phyloP scores from a whole-genome alignment of 805 yeast genomes.

The Hanseniaspora meyeri region DNA sequence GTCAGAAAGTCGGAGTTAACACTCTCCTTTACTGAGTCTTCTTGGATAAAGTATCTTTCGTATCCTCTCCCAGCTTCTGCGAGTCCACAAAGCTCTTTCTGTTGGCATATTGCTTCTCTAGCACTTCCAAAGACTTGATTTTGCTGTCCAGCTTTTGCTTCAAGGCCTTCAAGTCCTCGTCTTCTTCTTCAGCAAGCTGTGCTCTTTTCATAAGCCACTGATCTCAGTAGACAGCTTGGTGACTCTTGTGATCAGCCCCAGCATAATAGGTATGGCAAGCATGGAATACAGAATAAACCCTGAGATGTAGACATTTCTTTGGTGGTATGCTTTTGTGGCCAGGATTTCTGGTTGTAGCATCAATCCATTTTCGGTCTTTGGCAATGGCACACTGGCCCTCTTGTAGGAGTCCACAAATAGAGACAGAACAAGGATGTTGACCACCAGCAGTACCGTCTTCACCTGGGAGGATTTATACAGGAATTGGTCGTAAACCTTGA shows the following conservation, averaged over 20 bases:
- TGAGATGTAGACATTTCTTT: constrained; percentile 48
- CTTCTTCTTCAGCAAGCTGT: constrained; percentile 18
- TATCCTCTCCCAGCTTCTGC: constrained; percentile 35
- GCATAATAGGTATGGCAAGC: constrained; percentile 43
- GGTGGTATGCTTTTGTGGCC: constrained; percentile 51
- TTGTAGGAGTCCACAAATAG: constrained; percentile 46
- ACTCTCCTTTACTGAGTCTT: neutral
- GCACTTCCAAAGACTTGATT: constrained; percentile 31
- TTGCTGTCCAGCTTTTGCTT: constrained; percentile 27
- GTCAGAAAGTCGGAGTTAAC: too few relatives aligned
- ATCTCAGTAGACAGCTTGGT: constrained; percentile 33
- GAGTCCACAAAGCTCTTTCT: constrained; percentile 28
- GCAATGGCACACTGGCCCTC: constrained; percentile 29
- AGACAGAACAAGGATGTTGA: constrained; percentile 33
- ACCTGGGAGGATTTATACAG: constrained; percentile 31
- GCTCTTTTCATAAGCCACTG: constrained; percentile 18
- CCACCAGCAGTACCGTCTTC: constrained; percentile 35
- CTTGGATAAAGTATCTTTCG: constrained; percentile 11
- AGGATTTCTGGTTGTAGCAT: constrained; percentile 36
- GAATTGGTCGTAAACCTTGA: constrained; percentile 27
- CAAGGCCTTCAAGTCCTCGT: constrained; percentile 29
- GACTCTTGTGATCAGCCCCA: constrained; percentile 41
- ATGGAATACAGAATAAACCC: constrained; percentile 50
- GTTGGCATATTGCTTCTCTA: constrained; percentile 41
- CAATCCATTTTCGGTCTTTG: constrained; percentile 14